These are phyloP conservation scores for Trichothecium sympodiale DNA, from an alignment of 2,329 filamentous ascomycete species.

Conservation along the genomic window DNA sequence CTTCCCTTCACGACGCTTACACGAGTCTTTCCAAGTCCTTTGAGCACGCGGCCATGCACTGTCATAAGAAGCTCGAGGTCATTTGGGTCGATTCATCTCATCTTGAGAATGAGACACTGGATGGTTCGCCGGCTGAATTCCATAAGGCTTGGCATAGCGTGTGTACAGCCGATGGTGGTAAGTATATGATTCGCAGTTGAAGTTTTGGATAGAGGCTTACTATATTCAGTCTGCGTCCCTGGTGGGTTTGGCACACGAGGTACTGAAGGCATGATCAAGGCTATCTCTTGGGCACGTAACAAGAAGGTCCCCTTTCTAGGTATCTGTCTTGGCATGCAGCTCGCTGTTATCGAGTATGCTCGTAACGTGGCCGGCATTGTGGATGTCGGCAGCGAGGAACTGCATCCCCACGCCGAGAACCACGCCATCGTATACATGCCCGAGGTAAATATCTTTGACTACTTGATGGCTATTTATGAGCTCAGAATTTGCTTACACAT, in stretches of 20 bases:
- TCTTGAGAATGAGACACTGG: slow-evolving; percentile 57
- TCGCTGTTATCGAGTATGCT: slow-evolving; percentile 83
- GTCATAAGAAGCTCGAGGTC: slow-evolving; percentile 66
- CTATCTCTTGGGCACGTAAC: slow-evolving; percentile 77
- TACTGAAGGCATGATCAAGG: slow-evolving; percentile 81
- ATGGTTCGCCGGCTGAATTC: slow-evolving; percentile 57
- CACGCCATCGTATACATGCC: slow-evolving; percentile 86
- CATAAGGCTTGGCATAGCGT: slow-evolving; percentile 80
- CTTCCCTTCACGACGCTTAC: slow-evolving; percentile 62
- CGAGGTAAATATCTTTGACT: slow-evolving; percentile 32
- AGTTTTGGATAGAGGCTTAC: neutral
- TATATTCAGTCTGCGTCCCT: slow-evolving; percentile 36
- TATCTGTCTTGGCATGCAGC: slow-evolving; percentile 86
- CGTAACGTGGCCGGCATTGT: slow-evolving; percentile 60
- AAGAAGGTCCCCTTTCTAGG: slow-evolving; percentile 76
- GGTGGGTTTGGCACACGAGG: slow-evolving; percentile 75
- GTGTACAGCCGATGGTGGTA: slow-evolving; percentile 54
- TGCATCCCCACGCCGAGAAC: slow-evolving; percentile 45
- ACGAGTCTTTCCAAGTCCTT: slow-evolving; percentile 51
- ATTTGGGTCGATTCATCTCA: slow-evolving; percentile 78
- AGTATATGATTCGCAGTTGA: neutral
- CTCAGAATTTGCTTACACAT: neutral
- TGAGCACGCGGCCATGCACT: slow-evolving; percentile 86
- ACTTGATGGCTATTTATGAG: too few species aligned
- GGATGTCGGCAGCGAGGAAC: slow-evolving; percentile 44